These are phyloP conservation scores for Fusarium austroafricanum DNA, from an alignment of 2,329 filamentous ascomycete species.

Conservation along the genomic window DNA sequence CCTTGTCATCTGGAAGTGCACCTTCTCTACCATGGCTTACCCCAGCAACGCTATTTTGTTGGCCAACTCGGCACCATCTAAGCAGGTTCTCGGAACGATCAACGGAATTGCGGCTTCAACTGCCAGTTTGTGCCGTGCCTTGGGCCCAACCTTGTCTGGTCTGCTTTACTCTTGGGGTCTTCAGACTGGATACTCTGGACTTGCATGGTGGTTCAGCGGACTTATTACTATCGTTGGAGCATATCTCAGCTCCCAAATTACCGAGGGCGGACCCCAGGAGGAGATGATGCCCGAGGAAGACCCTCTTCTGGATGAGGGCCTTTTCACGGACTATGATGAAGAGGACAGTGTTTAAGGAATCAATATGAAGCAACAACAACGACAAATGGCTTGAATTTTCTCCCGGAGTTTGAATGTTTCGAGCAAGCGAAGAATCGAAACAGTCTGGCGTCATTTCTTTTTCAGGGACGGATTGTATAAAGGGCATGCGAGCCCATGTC, in stretches of 20 bases:
- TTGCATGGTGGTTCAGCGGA: constrained; percentile 94
- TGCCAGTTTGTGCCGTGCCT: constrained; percentile 86
- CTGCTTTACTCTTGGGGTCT: constrained; percentile 85
- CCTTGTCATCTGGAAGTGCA: constrained; percentile 90
- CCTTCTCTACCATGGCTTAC: constrained; percentile 90
- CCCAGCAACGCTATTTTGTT: constrained; percentile 90
- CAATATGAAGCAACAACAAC: constrained; percentile 10
- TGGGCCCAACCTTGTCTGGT: constrained; percentile 90
- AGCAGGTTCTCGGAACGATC: constrained; percentile 86
- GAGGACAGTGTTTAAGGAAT: constrained; percentile 48
- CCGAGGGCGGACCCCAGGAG: constrained; percentile 67
- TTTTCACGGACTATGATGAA: constrained; percentile 49
- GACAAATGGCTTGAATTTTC: constrained; percentile 28
- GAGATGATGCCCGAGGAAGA: constrained; percentile 57
- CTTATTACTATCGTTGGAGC: constrained; percentile 80
- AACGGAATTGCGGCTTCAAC: constrained; percentile 93
- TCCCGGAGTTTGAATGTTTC: constrained; percentile 41
- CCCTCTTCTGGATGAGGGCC: constrained; percentile 48
- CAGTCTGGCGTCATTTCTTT: constrained; percentile 40
- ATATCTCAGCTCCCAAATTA: constrained; percentile 79
- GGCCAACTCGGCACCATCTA: constrained; percentile 86
- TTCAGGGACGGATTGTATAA: constrained; percentile 41
- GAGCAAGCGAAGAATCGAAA: constrained; percentile 34
- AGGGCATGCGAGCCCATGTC: constrained; percentile 31
- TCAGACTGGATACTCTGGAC: constrained; percentile 82